Base-by-base conservation (phyloP, 2,329 filamentous ascomycete species). In the Ustilaginoidea virens region DNA sequence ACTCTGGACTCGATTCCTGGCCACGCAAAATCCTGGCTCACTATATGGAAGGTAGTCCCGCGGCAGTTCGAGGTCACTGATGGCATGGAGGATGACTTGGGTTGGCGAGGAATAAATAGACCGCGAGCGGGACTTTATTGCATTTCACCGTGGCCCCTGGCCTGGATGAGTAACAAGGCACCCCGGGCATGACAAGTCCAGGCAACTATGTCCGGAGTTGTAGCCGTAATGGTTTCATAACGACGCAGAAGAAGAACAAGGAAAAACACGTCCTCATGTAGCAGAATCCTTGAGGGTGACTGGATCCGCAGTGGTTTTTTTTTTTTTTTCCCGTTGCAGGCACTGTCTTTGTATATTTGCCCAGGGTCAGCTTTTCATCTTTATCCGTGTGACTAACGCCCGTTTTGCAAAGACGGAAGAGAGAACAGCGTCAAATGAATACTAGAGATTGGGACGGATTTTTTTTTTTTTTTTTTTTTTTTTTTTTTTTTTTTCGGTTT, bases 341-440 rank as follows among this genome's bases (percentile, higher is more conserved):
- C n/a, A 27, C 12, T n/a, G 25, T 17, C 14, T 27, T 19, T 17
- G 25, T 27, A 6, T 27, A 27, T 14, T 15, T 16, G 12, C 12
- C 25, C 16, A 27, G 12, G n/a, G 25, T 17, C 16, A 19, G 25
- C 11, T 13, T 27, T 8, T 27, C 25, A 9, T 19, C 13, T 20
- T 27, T 17, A 13, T 10, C 10, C 10, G 13, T 20, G 17, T 14
- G 16, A 12, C 11, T 13, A 11, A 27, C 17, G n/a, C 17, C 12
- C 11, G 17, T 27, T 27, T 16, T 27, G 18, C 11, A 27, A 17
- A 20, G 25, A 27, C 6, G 25, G 17, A 12, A 27, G 7, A 4
- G 25, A n/a, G 17, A 16, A 27, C n/a, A n/a, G 25, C 25, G 6
- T 27, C 17, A 13, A 27, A 27, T 7, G 25, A n/a, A 15, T 27